Percentiles rank a stretch among this genome's conserved stretches.
phyloP scores from a whole-genome alignment of 805 yeast genomes.

The Wickerhamiella lipophila region DNA sequence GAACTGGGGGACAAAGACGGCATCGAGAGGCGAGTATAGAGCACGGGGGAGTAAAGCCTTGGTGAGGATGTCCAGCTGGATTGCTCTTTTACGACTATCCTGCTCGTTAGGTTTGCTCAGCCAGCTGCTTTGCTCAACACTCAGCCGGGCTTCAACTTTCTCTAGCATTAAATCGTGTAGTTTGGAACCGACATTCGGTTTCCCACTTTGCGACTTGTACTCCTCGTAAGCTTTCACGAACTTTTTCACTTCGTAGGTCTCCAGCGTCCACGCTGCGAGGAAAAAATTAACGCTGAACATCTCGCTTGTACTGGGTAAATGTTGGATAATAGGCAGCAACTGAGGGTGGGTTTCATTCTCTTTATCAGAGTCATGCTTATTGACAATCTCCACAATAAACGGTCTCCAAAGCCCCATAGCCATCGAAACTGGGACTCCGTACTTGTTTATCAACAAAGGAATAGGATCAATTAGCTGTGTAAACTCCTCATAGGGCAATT shows the following conservation, averaged over 20 bases:
- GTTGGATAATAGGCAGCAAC: background rate
- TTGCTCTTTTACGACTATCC: background rate
- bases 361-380: constrained; percentile 25
- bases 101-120: background rate
- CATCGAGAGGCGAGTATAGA: constrained; percentile 71
- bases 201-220: background rate
- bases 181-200: background rate
- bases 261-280: constrained; percentile 58
- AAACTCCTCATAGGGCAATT: constrained; percentile 27
- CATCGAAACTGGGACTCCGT: constrained; percentile 36
- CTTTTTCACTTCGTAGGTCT: constrained; percentile 49
- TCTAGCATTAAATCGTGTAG: background rate
- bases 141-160: background rate
- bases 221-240: background rate
- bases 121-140: constrained; percentile 3
- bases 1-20: constrained; percentile 54
- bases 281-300: constrained; percentile 31
- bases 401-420: constrained; percentile 68
- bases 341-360: background rate
- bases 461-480: constrained; percentile 14
- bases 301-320: background rate
- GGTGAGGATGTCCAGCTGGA: constrained; percentile 35
- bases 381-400: constrained; percentile 31
- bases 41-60: constrained; percentile 64
- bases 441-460: constrained; percentile 22